These are phyloP conservation scores for Pontederia crassipes DNA, from an alignment of 176 grass and related monocot genomes.

Conservation along the genomic window DNA sequence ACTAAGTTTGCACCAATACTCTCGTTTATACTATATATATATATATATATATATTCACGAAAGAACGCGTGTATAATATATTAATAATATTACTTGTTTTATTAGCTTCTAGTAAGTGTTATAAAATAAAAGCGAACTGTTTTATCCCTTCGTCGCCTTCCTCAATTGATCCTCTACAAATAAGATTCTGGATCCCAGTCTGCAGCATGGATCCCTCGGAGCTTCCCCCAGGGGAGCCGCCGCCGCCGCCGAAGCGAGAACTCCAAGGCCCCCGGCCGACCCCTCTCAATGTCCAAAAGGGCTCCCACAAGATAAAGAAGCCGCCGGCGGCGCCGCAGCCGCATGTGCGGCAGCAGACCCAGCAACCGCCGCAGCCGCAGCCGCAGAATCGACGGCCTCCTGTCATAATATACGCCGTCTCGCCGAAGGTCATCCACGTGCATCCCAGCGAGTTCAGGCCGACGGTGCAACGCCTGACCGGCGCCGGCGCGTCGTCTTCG, in stretches of 20 bases:
- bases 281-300: constrained; percentile 46
- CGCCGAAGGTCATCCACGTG: constrained; percentile 81
- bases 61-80: too few relatives aligned
- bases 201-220: background rate
- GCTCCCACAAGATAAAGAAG: constrained; percentile 87
- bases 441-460: constrained; percentile 87
- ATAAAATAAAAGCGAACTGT: too few relatives aligned
- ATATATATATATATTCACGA: too few relatives aligned
- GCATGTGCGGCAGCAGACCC: constrained; percentile 6
- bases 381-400: constrained; percentile 13
- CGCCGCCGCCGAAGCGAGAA: constrained; percentile 54
- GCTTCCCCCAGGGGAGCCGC: constrained; percentile 16
- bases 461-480: constrained; percentile 78
- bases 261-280: constrained; percentile 73
- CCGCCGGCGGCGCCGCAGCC: constrained; percentile 29
- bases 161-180: too few relatives aligned
- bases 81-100: too few relatives aligned
- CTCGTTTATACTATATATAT: too few relatives aligned
- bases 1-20: too few relatives aligned
- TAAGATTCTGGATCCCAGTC: background rate
- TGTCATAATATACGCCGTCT: constrained; percentile 94
- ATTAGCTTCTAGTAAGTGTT: too few relatives aligned
- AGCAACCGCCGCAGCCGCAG: background rate
- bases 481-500: constrained; percentile 2
- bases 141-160: too few relatives aligned